These are phyloP conservation scores for Astraeus odoratus DNA, from an alignment of 768 basidiomycete species.

Conservation along the genomic window DNA sequence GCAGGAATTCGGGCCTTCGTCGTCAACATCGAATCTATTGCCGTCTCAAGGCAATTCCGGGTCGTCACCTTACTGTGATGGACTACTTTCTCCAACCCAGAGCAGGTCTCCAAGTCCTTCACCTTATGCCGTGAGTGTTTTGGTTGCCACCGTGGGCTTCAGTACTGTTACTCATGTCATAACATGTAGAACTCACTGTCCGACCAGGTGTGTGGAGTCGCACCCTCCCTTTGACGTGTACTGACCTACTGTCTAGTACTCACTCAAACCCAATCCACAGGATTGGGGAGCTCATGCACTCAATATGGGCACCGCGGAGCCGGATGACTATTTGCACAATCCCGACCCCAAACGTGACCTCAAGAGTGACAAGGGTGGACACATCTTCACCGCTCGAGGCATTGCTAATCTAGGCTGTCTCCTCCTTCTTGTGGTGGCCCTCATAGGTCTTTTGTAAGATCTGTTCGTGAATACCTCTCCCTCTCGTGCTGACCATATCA, in stretches of 20 bases:
- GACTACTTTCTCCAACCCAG: constrained; percentile 10
- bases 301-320: constrained; percentile 39
- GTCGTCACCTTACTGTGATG: constrained; percentile 14
- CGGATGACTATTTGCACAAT: constrained; percentile 59
- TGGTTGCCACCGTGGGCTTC: neutral
- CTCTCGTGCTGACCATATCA: neutral
- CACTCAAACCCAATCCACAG: constrained; percentile 37
- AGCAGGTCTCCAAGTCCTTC: constrained; percentile 24
- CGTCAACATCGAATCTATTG: constrained; percentile 19
- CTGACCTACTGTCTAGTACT: constrained; percentile 25
- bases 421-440: constrained; percentile 41
- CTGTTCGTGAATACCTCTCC: neutral
- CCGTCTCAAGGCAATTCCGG: constrained; percentile 9
- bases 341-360: constrained; percentile 51
- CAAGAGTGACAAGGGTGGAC: constrained; percentile 49
- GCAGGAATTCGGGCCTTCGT: constrained; percentile 22
- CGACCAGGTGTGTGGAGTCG: constrained; percentile 15
- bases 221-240: neutral
- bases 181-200: constrained; percentile 21
- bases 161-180: neutral
- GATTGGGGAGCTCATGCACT: constrained; percentile 43
- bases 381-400: constrained; percentile 56
- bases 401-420: constrained; percentile 64
- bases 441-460: constrained; percentile 53
- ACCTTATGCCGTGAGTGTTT: constrained; percentile 17